These are phyloP conservation scores for Lablab purpureus DNA, from an alignment of 306 rosid species.

Conservation along the genomic window DNA sequence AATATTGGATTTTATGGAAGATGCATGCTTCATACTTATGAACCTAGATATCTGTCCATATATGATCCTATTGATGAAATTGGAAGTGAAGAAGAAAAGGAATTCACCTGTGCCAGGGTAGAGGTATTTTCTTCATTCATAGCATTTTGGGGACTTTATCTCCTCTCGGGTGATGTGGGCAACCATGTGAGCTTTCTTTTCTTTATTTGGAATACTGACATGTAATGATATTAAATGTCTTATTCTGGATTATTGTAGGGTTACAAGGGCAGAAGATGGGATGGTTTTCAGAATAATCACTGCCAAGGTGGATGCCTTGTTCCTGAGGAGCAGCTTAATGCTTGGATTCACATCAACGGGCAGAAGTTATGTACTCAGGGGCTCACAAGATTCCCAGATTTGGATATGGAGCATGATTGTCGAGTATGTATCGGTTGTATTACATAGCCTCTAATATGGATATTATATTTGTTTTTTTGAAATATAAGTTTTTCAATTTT, in stretches of 20 bases:
- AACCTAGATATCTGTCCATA: slow-evolving; percentile 44
- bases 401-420: slow-evolving; percentile 61
- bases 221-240: slow-evolving; percentile 2
- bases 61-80: slow-evolving; percentile 43
- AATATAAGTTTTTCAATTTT: neutral
- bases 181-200: neutral
- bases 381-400: slow-evolving; percentile 50
- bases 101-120: slow-evolving; percentile 65
- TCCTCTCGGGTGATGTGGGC: neutral
- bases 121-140: slow-evolving; percentile 51
- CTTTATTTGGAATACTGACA: neutral
- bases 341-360: slow-evolving; percentile 74
- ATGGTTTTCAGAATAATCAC: slow-evolving; percentile 54
- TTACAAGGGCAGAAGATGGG: slow-evolving; percentile 69
- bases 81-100: slow-evolving; percentile 48
- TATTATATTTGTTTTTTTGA: slow-evolving; percentile 16
- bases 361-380: slow-evolving; percentile 58
- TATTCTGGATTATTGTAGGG: slow-evolving; percentile 53
- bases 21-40: slow-evolving; percentile 64
- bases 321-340: slow-evolving; percentile 77
- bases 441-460: slow-evolving; percentile 18
- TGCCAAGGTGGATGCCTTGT: slow-evolving; percentile 59
- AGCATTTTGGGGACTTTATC: slow-evolving; percentile 1
- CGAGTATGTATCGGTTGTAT: slow-evolving; percentile 62
- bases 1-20: slow-evolving; percentile 73